These are phyloP conservation scores for Chamaecrista fasciculata DNA, from an alignment of 306 rosid genomes.

Conservation along the genomic window DNA sequence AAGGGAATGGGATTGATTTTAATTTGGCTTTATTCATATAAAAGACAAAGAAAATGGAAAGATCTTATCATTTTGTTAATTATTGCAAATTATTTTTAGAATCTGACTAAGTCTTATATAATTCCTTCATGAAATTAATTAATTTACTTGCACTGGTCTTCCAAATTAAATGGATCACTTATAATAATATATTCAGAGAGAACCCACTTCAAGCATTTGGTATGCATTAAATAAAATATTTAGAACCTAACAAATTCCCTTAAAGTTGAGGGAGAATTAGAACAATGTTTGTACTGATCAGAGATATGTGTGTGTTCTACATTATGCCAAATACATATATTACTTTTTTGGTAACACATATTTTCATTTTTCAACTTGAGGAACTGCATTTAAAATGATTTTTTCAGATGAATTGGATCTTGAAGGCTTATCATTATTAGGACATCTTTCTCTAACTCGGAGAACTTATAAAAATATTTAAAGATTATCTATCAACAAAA, in stretches of 20 bases:
- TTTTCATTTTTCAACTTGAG: no score
- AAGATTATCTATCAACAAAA: no score
- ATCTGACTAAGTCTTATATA: slow-evolving; percentile 36
- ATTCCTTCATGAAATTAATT: slow-evolving; percentile 13
- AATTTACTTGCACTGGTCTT: slow-evolving; percentile 23
- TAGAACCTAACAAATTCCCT: slow-evolving; percentile 8
- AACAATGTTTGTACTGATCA: not conserved
- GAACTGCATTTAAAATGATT: no score
- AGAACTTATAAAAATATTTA: no score
- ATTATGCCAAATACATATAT: no score
- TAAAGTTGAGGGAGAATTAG: slow-evolving; percentile 23
- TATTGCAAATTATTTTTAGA: slow-evolving; percentile 45
- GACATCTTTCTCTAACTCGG: no score
- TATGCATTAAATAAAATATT: slow-evolving; percentile 15
- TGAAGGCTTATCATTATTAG: no score
- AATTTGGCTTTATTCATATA: slow-evolving; percentile 29
- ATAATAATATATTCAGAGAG: slow-evolving; percentile 37
- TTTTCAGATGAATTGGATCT: no score
- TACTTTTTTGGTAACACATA: no score
- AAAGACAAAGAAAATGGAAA: not conserved
- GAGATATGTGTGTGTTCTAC: no score
- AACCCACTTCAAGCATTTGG: slow-evolving; percentile 25
- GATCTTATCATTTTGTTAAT: slow-evolving; percentile 5
- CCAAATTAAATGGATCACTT: slow-evolving; percentile 23
- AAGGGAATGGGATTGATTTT: slow-evolving; percentile 11